phyloP scores from a whole-genome alignment of 495 filamentous ascomycete species.

The Penicillium argentinense region DNA sequence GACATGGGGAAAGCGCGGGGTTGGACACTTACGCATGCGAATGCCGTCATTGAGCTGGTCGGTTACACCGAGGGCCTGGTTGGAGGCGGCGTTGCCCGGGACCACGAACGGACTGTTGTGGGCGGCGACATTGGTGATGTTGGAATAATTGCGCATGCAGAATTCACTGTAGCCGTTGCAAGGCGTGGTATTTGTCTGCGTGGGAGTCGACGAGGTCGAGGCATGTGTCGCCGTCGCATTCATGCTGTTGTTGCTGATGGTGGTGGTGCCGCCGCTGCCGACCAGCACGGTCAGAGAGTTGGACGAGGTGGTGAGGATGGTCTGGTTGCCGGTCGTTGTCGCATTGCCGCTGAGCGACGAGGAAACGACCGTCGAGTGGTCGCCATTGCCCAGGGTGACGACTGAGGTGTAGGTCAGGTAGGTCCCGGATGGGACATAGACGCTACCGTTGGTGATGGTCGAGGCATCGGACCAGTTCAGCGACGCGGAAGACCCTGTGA shows the following conservation, averaged over 20 bases:
- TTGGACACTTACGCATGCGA: conserved; percentile 62
- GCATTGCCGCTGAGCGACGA: conserved; percentile 21
- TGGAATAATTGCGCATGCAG: conserved; percentile 78
- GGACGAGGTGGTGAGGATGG: conserved; percentile 27
- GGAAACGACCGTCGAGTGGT: conserved; percentile 14
- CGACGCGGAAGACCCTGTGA: conserved; percentile 3
- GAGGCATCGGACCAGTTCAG: conserved; percentile 15
- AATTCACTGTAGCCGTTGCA: conserved; percentile 90
- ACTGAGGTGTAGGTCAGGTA: conserved; percentile 45
- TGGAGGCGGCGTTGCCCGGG: conserved; percentile 69
- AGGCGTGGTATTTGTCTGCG: conserved; percentile 66
- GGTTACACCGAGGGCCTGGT: conserved; percentile 69
- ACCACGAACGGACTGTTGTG: conserved; percentile 84
- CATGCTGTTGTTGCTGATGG: conserved; percentile 45
- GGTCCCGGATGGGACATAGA: conserved; percentile 31
- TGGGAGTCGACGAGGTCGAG: conserved; percentile 38
- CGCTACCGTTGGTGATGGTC: conserved; percentile 13
- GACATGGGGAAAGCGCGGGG: neutral
- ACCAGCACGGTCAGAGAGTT: conserved; percentile 41
- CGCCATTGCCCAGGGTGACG: conserved; percentile 28
- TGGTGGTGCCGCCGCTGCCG: conserved; percentile 33
- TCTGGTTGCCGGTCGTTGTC: conserved; percentile 30
- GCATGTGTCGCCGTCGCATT: conserved; percentile 37
- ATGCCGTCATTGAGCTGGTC: conserved; percentile 84
- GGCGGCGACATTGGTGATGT: conserved; percentile 83